Base-by-base conservation (phyloP, 164 flowering plant genomes). In the Tetracentron sinense region DNA sequence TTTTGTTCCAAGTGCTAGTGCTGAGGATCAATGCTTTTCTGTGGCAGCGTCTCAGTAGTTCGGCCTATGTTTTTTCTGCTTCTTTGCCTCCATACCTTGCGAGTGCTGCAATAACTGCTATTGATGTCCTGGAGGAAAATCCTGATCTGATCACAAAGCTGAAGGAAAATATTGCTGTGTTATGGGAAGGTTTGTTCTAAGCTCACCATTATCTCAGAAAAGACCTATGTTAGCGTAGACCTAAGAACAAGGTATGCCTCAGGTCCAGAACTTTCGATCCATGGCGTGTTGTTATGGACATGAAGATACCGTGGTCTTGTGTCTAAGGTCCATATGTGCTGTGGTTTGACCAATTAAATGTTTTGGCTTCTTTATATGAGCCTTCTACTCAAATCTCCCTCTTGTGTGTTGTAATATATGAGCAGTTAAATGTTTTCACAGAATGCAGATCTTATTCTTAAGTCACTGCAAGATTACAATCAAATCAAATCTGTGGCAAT, bases 61-160 rank as follows among this genome's bases (percentile, higher is more conserved):
- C 97, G 31, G 99, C 97, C 17, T 92, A 95, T 68, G 97, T 92
- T 20, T 95, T 95, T 71, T 95, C 99, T 77, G 99, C 99, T 62
- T 92, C 99, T 54, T 82, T 92, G 79, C 97, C 99, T 57, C 99
- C 99, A 31, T 95, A 86, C 69, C 91, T 92, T 44, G 97, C 97
- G 12, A 85, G 81, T 83, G 97, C 88, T 62, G 88, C 90, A 54
- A 85, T 87, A 42, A 83, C 88, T 35, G 88, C 93, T 54, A 76
- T 87, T 68, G 85, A 85, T 70, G 64, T 87, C 51, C 59, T 83
- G 35, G 89, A 85, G 64, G 82, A 83, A 66, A 82, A 80, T 62
- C 90, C 88, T 54, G 56, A 65, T n/a, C 66, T 87, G 50, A 66
- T 79, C 55, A 67, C 49, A 21, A 85, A 79, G 62, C 72, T 87